These are phyloP conservation scores for Zygosaccharomyces kombuchaensis DNA, from an alignment of 805 yeast species.

Conservation along the genomic window DNA sequence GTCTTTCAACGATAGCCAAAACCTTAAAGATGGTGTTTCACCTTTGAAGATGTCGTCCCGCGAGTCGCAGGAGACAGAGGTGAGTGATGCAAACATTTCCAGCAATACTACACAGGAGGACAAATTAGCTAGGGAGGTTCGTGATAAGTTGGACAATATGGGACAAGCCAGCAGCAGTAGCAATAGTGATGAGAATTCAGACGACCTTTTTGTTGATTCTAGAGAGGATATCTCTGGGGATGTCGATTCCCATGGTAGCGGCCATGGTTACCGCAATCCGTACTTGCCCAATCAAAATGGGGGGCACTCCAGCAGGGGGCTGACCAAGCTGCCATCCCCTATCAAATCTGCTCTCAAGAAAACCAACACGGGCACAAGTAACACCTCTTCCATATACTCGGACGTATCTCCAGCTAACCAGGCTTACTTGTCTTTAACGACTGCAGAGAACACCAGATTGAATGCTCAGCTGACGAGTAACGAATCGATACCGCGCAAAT, in stretches of 20 bases:
- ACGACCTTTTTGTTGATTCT: constrained; percentile 3
- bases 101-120: constrained; percentile 1
- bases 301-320: background rate
- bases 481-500: constrained; percentile 9
- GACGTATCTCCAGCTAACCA: constrained; percentile 47
- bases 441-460: constrained; percentile 74
- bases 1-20: background rate
- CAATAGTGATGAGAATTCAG: constrained; percentile 5
- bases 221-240: constrained; percentile 3
- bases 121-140: constrained; percentile 2
- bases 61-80: background rate
- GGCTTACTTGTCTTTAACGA: constrained; percentile 63
- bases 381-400: constrained; percentile 17
- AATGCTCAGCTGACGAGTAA: constrained; percentile 55
- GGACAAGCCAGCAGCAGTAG: constrained; percentile 1
- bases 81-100: background rate
- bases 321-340: constrained; percentile 33
- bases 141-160: constrained; percentile 2
- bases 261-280: background rate
- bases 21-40: background rate
- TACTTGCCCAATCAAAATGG: constrained; percentile 4
- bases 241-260: background rate
- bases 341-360: constrained; percentile 43
- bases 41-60: background rate
- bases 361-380: constrained; percentile 23